Base-by-base conservation (phyloP, 192 early-diverging fungal genomes). In the Backusella sp. region DNA sequence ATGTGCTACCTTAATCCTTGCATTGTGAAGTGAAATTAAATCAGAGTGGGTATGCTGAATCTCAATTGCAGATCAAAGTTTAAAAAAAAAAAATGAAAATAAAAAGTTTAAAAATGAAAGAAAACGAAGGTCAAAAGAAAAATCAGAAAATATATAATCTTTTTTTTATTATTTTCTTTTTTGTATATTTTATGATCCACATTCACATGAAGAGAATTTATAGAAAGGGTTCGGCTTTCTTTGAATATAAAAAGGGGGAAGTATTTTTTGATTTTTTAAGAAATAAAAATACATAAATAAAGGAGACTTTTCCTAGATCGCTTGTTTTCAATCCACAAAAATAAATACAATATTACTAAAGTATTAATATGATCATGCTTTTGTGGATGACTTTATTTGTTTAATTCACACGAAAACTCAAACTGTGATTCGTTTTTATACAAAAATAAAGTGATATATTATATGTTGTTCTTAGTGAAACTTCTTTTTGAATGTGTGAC, bases 1-100 rank as follows among this genome's bases (percentile, higher is more conserved):
- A n/a, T 56, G 53, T 56, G 53, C 53, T 56, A 56, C 53, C 53
- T 56, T 56, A 56, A 56, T 56, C 53, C 53, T 56, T 21, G 53
- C 53, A 56, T 56, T 56, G n/a, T 39, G 37, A 21, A 56, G 19
- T 56, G 53, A 56, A 56, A 56, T 56, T 56, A 56, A 56, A 56
- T 56, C 53, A 56, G 53, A 21, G 53, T 44, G 42, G 12, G n/a
- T 21, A 56, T 56, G 53, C 53, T 56, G 53, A 56, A 56, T 56
- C 53, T 56, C 26, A 56, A 56, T 56, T 56, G 53, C 21, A 56
- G 52, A 56, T 56, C 52, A 56, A 56, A 56, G 52, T 56, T 56
- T 56, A 56, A 56, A 56, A 56, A 21, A 56, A 56, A 11, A 11
- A 37, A 11, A 37, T 53, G 21, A 53, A 9, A 8, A 9, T 1